phyloP scores from a whole-genome alignment of 2,329 filamentous ascomycete genomes.

The Graphilbum sp. region DNA sequence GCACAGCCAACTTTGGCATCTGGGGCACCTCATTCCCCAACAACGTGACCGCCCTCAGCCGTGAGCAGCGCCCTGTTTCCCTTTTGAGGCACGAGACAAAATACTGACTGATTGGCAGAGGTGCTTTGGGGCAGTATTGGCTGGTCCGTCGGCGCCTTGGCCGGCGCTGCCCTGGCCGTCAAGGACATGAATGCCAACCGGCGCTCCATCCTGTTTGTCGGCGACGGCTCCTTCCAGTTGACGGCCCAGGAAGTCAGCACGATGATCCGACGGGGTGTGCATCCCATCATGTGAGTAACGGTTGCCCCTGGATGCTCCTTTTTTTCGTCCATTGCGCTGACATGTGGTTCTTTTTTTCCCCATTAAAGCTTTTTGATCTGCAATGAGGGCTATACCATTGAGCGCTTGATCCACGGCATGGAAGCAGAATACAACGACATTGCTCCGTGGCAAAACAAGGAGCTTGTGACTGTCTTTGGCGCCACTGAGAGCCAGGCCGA shows the following conservation, averaged over 20 bases:
- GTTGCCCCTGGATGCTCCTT: neutral
- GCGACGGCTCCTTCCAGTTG: conserved; percentile 74
- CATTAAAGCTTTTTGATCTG: conserved; percentile 72
- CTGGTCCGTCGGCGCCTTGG: conserved; percentile 41
- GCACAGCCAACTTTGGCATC: conserved; percentile 76
- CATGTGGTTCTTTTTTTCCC: neutral
- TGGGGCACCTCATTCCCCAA: conserved; percentile 69
- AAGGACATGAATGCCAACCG: conserved; percentile 27
- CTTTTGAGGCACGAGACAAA: neutral
- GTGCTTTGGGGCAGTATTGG: conserved; percentile 49
- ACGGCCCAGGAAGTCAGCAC: conserved; percentile 74
- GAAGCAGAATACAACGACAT: conserved; percentile 71
- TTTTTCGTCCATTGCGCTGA: too few species aligned
- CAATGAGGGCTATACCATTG: conserved; percentile 82
- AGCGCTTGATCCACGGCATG: conserved; percentile 76
- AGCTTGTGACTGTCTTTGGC: conserved; percentile 9
- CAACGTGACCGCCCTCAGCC: conserved; percentile 37
- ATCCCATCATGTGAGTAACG: conserved; percentile 56
- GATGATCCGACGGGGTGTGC: conserved; percentile 59
- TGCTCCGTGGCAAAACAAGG: conserved; percentile 49
- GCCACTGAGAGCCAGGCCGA: conserved; percentile 7
- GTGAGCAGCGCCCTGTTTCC: conserved; percentile 31
- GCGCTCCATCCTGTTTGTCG: conserved; percentile 72
- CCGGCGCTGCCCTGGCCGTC: conserved; percentile 57
- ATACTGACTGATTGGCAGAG: conserved; percentile 5